These are phyloP conservation scores for Aspergillus homomorphus DNA, from an alignment of 495 filamentous ascomycete genomes.

Conservation along the genomic window DNA sequence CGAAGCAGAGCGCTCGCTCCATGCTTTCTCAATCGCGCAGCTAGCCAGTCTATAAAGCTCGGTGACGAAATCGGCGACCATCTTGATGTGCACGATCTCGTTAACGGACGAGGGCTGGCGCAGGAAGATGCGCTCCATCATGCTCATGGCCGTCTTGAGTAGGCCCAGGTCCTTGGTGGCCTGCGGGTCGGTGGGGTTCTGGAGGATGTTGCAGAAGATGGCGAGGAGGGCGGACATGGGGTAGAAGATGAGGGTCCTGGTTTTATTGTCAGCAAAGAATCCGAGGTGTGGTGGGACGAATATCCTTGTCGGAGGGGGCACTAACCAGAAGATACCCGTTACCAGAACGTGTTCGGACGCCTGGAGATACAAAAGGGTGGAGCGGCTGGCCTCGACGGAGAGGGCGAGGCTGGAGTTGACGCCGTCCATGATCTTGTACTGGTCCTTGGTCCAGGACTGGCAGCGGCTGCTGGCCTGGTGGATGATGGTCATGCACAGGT, in stretches of 20 bases:
- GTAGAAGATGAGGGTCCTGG: slow-evolving; percentile 49
- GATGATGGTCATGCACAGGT: slow-evolving; percentile 50
- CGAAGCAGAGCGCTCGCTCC: slow-evolving; percentile 22
- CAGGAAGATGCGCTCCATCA: slow-evolving; percentile 43
- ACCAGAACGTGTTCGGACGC: slow-evolving; percentile 38
- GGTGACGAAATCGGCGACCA: slow-evolving; percentile 47
- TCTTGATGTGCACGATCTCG: slow-evolving; percentile 45
- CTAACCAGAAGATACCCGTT: slow-evolving; percentile 48
- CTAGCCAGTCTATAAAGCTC: slow-evolving; percentile 44
- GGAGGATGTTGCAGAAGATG: slow-evolving; percentile 51
- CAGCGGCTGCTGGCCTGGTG: slow-evolving; percentile 50
- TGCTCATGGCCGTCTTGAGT: slow-evolving; percentile 36
- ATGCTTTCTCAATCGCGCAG: slow-evolving; percentile 44
- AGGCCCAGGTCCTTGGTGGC: slow-evolving; percentile 43
- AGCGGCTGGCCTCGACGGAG: slow-evolving; percentile 52
- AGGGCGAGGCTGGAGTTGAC: slow-evolving; percentile 48
- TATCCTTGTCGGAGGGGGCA: too few species aligned
- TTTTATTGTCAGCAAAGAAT: neutral
- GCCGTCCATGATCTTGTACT: slow-evolving; percentile 40
- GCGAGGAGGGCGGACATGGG: slow-evolving; percentile 49
- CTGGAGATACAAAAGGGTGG: slow-evolving; percentile 45
- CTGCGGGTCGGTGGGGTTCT: slow-evolving; percentile 44
- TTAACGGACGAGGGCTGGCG: slow-evolving; percentile 34
- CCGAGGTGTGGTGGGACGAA: neutral
- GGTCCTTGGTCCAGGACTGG: slow-evolving; percentile 34